These are phyloP conservation scores for Chlorella sp. DNA, from an alignment of 139 green algal genomes.

Conservation along the genomic window DNA sequence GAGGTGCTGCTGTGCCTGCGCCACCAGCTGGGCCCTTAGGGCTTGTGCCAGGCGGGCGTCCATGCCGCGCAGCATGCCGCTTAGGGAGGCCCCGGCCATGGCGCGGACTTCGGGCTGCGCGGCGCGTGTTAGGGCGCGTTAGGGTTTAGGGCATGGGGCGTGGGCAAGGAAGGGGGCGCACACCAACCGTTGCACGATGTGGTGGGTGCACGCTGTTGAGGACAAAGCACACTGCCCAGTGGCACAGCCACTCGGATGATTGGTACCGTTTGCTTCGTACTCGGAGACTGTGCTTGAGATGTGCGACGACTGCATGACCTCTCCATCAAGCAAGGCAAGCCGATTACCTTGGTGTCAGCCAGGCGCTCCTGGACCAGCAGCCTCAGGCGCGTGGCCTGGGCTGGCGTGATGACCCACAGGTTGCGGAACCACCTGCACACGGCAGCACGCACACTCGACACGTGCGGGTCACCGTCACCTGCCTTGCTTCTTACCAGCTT, in stretches of 20 bases:
- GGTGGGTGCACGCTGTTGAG: too few relatives aligned
- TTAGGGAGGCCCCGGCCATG: constrained; percentile 65
- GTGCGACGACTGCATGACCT: too few relatives aligned
- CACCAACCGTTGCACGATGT: too few relatives aligned
- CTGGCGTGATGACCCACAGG: constrained; percentile 50
- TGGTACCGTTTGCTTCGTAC: too few relatives aligned
- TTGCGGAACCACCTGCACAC: constrained; percentile 84
- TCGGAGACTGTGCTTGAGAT: too few relatives aligned
- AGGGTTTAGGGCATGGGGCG: not conserved
- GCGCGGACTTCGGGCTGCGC: constrained; percentile 41
- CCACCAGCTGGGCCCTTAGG: constrained; percentile 42
- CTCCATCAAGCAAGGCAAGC: too few relatives aligned
- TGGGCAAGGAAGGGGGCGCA: too few relatives aligned
- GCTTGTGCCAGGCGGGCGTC: constrained; percentile 12
- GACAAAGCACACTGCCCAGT: too few relatives aligned
- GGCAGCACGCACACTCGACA: too few relatives aligned
- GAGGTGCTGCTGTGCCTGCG: constrained; percentile 9
- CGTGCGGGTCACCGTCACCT: too few relatives aligned
- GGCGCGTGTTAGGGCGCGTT: not conserved
- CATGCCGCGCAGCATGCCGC: constrained; percentile 53
- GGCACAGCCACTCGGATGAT: too few relatives aligned
- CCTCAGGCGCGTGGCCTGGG: constrained; percentile 14
- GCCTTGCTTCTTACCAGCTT: too few relatives aligned
- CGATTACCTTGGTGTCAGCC: constrained; percentile 60
- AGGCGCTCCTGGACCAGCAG: constrained; percentile 46